Evolutionary conservation across 192 early-diverging fungal species (phyloP).

Genomic region (Coemansia umbellata): DNA sequence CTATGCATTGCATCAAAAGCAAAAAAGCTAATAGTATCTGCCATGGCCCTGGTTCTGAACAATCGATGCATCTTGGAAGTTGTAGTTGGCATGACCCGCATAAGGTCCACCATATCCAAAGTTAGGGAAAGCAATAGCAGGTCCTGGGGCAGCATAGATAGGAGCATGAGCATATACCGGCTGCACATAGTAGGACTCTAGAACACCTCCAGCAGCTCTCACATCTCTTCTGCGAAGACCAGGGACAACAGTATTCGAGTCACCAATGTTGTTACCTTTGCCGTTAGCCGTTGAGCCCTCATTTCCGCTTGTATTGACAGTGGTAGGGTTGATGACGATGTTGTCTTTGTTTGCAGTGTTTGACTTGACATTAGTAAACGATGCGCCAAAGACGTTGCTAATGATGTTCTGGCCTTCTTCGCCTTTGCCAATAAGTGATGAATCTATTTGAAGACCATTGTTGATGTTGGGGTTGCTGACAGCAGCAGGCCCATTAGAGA

Average conservation of each 20-base stretch:
- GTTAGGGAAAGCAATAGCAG: not conserved
- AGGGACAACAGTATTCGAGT: constrained; percentile 13
- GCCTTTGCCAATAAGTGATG: constrained; percentile 13
- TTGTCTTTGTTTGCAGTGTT: constrained; percentile 44
- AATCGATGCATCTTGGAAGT: constrained; percentile 34
- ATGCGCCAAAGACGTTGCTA: constrained; percentile 24
- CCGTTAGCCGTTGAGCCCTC: constrained; percentile 23
- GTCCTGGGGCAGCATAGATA: not conserved
- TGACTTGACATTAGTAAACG: constrained; percentile 25
- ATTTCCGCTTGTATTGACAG: constrained; percentile 22
- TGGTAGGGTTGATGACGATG: constrained; percentile 24
- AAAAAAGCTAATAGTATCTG: not conserved
- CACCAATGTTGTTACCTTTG: constrained; percentile 18
- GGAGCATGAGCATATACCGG: not conserved
- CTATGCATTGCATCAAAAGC: no score
- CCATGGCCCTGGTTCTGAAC: constrained; percentile 32
- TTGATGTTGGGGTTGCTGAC: constrained; percentile 30
- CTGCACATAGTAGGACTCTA: constrained; percentile 3
- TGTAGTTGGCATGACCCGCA: constrained; percentile 9
- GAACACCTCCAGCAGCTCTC: not conserved
- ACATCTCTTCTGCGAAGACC: constrained; percentile 12
- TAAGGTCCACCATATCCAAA: not conserved
- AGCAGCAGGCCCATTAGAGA: constrained; percentile 19
- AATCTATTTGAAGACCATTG: constrained; percentile 24
- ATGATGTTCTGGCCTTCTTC: constrained; percentile 5